These are phyloP conservation scores for Syzygium oleosum DNA, from an alignment of 345 rosid genomes.

Conservation along the genomic window DNA sequence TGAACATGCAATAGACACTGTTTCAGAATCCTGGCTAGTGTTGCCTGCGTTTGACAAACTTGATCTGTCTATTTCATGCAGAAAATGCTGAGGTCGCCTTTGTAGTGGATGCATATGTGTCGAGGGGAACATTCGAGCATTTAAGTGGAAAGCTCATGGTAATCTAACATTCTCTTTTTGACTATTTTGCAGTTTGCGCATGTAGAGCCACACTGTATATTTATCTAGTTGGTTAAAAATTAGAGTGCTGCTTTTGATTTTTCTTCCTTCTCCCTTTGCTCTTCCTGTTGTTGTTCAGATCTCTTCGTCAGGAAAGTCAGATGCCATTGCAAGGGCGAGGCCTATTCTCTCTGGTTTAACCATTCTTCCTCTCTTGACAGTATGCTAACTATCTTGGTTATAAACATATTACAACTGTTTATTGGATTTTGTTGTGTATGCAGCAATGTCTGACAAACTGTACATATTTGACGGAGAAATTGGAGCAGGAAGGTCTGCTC, in stretches of 20 bases:
- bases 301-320: conserved; percentile 66
- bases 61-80: conserved; percentile 19
- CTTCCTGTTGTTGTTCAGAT: conserved; percentile 29
- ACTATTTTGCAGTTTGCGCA: neutral
- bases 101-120: conserved; percentile 63
- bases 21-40: neutral
- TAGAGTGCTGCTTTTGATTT: neutral
- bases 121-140: conserved; percentile 47
- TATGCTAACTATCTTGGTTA: neutral
- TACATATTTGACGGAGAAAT: conserved; percentile 68
- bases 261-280: neutral
- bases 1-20: neutral
- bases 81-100: conserved; percentile 31
- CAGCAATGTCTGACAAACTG: conserved; percentile 76
- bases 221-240: neutral
- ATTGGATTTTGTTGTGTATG: conserved; percentile 1
- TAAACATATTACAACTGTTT: neutral
- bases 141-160: conserved; percentile 70
- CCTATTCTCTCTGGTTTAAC: conserved; percentile 70
- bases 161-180: neutral
- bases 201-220: neutral
- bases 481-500: conserved; percentile 73
- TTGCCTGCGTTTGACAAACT: neutral
- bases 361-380: neutral
- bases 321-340: conserved; percentile 59